Evolutionary conservation across 2,329 filamentous ascomycete genomes (phyloP), one percentile per base, ranked within the genome.

Genomic region (Byssothecium circinans): DNA sequence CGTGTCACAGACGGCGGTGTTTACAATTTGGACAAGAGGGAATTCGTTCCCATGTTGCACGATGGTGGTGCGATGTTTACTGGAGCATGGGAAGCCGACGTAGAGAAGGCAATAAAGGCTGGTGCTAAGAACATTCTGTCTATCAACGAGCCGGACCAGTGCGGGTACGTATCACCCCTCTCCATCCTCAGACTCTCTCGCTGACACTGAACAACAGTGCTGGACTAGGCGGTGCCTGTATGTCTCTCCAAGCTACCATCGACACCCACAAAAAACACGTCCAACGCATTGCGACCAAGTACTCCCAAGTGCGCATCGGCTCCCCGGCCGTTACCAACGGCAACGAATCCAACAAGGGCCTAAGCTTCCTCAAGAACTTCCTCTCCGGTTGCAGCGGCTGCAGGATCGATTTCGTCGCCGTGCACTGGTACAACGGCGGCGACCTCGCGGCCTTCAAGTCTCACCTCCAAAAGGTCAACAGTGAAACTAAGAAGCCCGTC

Each of bases 31-130:
- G 68, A 74, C 43, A 49, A 58, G 10, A 59, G 65, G 20, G 77
- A 81, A 68, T 91, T 77, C 70, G 78, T 87, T 32, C 87, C 88
- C 50, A 86, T 68, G 34, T 59, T 70, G 8, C 68, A 70, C 60
- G 58, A 56, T 40, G 59, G 61, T 50, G 45, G 57, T 20, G 50
- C 55, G n/a, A 61, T 59, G 51, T 61, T 62, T 52, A 62, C 60
- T 10, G 37, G 42, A n/a, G 57, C 51, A 17, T 70, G 65, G 64
- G 20, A 45, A 17, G 52, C 32, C 37, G 67, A 69, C 37, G 56
- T 65, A 14, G 56, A 64, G 43, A 57, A 51, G 7, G 63, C 64
- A 2, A 52, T 59, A 34, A 56, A 59, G 34, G 59, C 62, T 15
- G 67, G 64, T 39, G 57, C 68, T 22, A 57, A 60, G 8, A 53